Evolutionary conservation across 495 filamentous ascomycete species (phyloP).

Genomic region (Hypoxylon subgilvum): DNA sequence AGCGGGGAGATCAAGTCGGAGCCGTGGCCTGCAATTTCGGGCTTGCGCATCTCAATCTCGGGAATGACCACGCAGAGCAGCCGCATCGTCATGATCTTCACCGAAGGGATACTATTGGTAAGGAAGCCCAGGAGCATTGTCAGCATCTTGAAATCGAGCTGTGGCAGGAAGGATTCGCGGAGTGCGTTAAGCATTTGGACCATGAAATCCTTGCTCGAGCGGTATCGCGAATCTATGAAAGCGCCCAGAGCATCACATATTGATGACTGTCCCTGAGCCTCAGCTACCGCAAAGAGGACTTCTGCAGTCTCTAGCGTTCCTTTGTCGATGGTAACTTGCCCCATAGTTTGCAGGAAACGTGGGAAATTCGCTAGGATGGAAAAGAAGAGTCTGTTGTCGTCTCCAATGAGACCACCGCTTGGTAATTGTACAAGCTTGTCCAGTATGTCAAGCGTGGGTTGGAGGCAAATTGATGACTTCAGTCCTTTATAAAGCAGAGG

Average conservation of each 20-base stretch:
- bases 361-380: slow-evolving; percentile 86
- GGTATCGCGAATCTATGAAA: slow-evolving; percentile 72
- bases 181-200: slow-evolving; percentile 75
- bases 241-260: slow-evolving; percentile 68
- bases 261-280: slow-evolving; percentile 64
- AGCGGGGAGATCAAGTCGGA: slow-evolving; percentile 95
- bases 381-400: slow-evolving; percentile 80
- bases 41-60: slow-evolving; percentile 90
- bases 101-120: slow-evolving; percentile 85
- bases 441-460: slow-evolving; percentile 75
- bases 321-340: slow-evolving; percentile 61
- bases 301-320: slow-evolving; percentile 67
- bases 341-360: slow-evolving; percentile 81
- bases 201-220: slow-evolving; percentile 78
- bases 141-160: slow-evolving; percentile 79
- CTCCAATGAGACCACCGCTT: slow-evolving; percentile 79
- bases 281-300: slow-evolving; percentile 72
- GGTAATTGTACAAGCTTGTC: slow-evolving; percentile 80
- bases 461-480: slow-evolving; percentile 81
- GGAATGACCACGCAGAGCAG: slow-evolving; percentile 85
- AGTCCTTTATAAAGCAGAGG: slow-evolving; percentile 87
- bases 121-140: slow-evolving; percentile 91
- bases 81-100: slow-evolving; percentile 90
- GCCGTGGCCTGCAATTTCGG: slow-evolving; percentile 87
- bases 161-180: slow-evolving; percentile 79